Base-by-base conservation (phyloP, 352 stramenopile genomes). In the Globisporangium apiculatum region DNA sequence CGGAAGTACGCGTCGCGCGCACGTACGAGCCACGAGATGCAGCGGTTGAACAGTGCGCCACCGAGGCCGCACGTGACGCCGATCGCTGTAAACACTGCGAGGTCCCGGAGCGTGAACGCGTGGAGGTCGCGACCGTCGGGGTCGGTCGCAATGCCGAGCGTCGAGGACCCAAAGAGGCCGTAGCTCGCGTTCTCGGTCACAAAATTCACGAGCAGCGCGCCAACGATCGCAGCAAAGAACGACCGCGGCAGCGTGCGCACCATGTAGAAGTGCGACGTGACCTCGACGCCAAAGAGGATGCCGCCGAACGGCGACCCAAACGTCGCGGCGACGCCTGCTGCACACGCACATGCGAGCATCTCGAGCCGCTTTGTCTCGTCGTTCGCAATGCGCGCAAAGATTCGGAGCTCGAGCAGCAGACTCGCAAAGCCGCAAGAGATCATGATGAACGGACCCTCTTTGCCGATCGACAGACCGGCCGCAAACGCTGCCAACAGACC, bases 401-500 rank as follows among this genome's bases (percentile, higher is more conserved):
- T 51, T 31, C 69, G 62, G 55, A 80, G 73, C 55, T 86, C 80
- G 77, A 96, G 89, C 17, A 96, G 58, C 14, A 87, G 62, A 50
- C 76, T 86, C 36, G 84, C 83, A 67, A 95, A 89, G 36, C 76
- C 80, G 55, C 79, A 91, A 9, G 82, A 86, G 60, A 94, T 94
- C 79, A 92, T 91, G 58, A 96, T 90, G 64, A 93, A 94, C 18
- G 86, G 83, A 0, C 86, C 86, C 72, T 95, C 86, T 65, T 91
- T 90, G 45, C 85, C 85, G 57, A 95, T 89, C 17, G 79, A 89
- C 1, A 95, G 61, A 0, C 81, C 84, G 9, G 80, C 83, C 0
- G 71, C 68, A 36, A 86, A 75, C 11, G 72, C 75, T n/a, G 70
- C 68, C 43, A 91, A 66, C 5, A 91, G 58, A 5, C 83, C 83